Base-by-base conservation (phyloP, 192 early-diverging fungal species). In the Coemansia sp. region DNA sequence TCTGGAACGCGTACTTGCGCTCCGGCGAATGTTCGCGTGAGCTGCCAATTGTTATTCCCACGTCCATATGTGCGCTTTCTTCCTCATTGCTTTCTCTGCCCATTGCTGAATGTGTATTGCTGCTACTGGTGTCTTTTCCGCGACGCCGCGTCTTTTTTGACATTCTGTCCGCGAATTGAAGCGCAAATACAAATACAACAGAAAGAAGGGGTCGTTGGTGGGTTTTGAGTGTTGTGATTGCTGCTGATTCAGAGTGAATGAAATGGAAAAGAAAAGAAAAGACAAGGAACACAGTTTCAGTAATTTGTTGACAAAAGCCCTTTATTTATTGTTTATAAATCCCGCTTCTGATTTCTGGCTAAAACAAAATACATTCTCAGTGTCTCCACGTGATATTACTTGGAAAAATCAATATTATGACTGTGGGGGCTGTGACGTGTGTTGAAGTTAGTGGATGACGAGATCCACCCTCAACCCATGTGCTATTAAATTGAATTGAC, bases 1-100 rank as follows among this genome's bases (percentile, higher is more conserved):
- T 77, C 60, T 77, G 67, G 50, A 81, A 76, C 79, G 68, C 62
- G 44, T 81, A 71, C 54, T 72, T 76, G 15, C 43, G 70, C 15
- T 39, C 45, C 6, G 74, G 67, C 15, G 79, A 72, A 7, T 62
- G 70, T 9, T 67, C 61, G 49, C 67, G 65, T 4, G 75, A 60
- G 39, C 61, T 58, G n/a, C 63, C 71, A 12, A 81, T 81, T 7
- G 70, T 70, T 56, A 81, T 81, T 13, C 68, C 79, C 4, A 81
- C 65, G 48, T 81, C 77, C 56, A 44, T 68, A 32, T 26, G 26
- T 26, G 48, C 63, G 39, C 54, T 42, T 16, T 63, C 67, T 45
- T 64, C 44, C 18, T 59, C 57, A 3, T 59, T 72, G 64, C 48
- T 68, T 48, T 39, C 62, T 37, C 65, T 41, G 38, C 66, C 26